Evolutionary conservation across 495 filamentous ascomycete species (phyloP), one percentile per base, ranked within the genome.

Genomic region (Neurospora sublineolata): DNA sequence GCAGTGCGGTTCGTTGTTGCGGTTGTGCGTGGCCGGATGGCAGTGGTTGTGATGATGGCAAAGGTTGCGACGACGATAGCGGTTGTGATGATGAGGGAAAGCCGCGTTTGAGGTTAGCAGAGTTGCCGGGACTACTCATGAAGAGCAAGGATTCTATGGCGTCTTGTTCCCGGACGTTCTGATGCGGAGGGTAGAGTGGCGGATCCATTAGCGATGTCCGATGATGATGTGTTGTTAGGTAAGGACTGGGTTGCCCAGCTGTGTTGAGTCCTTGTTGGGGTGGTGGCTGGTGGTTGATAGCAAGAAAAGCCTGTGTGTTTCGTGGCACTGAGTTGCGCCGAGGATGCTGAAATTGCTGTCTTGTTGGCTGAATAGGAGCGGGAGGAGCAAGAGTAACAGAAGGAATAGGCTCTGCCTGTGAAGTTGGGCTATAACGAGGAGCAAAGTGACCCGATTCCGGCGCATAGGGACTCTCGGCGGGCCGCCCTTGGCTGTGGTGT

Each of bases 101-200:
- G 7, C 81, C 71, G 46, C 85, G 85, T 68, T 84, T 85, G 67
- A 88, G 79, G 74, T 86, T 83, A 72, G 86, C 86, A 4, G 92
- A 91, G 76, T 93, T 92, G 14, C 88, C 90, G 0, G 93, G 93
- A 74, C 92, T 94, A 71, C 91, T 92, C 91, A 97, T 93, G 80
- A 93, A 94, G 27, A 96, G 83, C 33, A 96, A 81, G 0, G 91
- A 92, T 76, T 97, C 93, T 30, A 96, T 89, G n/a, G 93, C 93
- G 74, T 95, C 93, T 75, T 93, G 88, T 76, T 97, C 93, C 76
- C 91, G 89, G 2, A 82, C 79, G 33, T 84, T 84, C 44, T 82
- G 82, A 70, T 84, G 83, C 0, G 83, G 83, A 12, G 84, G 84
- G 64, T 83, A 84, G 7, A 83, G 73, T 27, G 87, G 84, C 20